Evolutionary conservation across 2,329 filamentous ascomycete species (phyloP).

Genomic region (Cercospora sesami): DNA sequence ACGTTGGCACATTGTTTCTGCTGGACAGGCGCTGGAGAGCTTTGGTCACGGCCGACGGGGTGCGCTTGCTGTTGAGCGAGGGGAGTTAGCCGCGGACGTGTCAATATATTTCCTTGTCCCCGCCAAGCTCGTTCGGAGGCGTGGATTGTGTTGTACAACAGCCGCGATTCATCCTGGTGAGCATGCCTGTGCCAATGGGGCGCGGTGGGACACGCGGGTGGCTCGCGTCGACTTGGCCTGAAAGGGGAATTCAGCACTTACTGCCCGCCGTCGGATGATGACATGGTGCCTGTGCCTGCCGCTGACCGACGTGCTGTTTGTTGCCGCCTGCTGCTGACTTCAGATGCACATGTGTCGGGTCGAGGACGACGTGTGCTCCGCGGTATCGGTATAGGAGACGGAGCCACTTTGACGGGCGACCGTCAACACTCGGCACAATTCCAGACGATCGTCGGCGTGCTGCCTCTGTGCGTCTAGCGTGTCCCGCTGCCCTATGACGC

Average conservation of each 20-base stretch:
- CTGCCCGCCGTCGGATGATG: conserved; percentile 14
- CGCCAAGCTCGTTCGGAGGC: background rate
- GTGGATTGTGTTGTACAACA: background rate
- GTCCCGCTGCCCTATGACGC: background rate
- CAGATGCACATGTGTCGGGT: background rate
- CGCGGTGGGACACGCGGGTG: background rate
- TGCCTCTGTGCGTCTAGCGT: background rate
- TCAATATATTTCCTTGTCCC: background rate
- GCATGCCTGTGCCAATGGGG: background rate
- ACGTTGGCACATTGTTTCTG: conserved; percentile 45
- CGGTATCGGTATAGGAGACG: background rate
- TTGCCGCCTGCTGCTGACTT: background rate
- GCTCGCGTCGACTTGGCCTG: conserved; percentile 7
- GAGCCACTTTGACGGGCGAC: background rate
- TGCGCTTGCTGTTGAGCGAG: conserved; percentile 43
- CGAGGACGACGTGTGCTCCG: background rate
- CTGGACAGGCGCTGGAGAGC: conserved; percentile 55
- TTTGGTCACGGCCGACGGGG: conserved; percentile 55
- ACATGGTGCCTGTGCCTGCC: conserved; percentile 2
- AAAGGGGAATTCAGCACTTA: conserved; percentile 4
- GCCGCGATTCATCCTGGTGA: background rate
- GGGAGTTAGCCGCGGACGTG: background rate
- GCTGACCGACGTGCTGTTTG: background rate
- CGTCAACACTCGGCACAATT: background rate
- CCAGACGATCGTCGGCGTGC: conserved; percentile 1